These are phyloP conservation scores for Odonthalia washingtoniensis DNA, from an alignment of 31 red algal species.

Conservation along the genomic window DNA sequence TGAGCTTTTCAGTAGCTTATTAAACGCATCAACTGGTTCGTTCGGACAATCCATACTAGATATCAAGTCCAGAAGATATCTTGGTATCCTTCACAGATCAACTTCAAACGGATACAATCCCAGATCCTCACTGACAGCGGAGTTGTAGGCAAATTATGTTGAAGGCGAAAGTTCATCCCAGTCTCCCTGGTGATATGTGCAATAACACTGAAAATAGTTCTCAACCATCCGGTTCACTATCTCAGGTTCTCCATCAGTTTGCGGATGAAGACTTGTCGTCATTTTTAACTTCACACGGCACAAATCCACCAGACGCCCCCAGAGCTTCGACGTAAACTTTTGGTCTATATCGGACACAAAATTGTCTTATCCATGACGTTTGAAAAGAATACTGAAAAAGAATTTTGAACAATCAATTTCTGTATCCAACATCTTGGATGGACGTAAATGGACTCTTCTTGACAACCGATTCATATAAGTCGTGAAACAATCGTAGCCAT, in stretches of 20 bases:
- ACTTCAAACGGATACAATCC: constrained; percentile 15
- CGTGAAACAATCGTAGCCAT: constrained; percentile 17
- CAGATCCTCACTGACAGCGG: constrained; percentile 7
- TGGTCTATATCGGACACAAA: constrained; percentile 39
- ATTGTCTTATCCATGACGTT: constrained; percentile 36
- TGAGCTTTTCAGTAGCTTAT: too few relatives aligned
- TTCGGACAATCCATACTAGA: background rate
- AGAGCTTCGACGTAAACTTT: constrained; percentile 42
- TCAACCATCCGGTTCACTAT: constrained; percentile 47
- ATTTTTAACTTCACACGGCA: background rate
- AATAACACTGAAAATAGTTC: constrained; percentile 41
- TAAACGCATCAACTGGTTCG: background rate
- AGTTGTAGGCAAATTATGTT: constrained; percentile 18
- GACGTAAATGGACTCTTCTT: constrained; percentile 34
- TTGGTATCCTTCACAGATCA: constrained; percentile 14
- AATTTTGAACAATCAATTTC: constrained; percentile 3
- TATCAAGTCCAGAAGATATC: background rate
- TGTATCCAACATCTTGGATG: constrained; percentile 9
- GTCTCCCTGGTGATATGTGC: constrained; percentile 11
- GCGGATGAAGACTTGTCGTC: constrained; percentile 1
- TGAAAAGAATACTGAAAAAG: constrained; percentile 38
- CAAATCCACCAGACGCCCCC: background rate
- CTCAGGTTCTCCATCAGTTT: constrained; percentile 23
- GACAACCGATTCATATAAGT: constrained; percentile 38
- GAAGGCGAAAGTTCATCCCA: constrained; percentile 15